These are phyloP conservation scores for Chlorociboria aeruginascens DNA, from an alignment of 495 filamentous ascomycete genomes.

Conservation along the genomic window DNA sequence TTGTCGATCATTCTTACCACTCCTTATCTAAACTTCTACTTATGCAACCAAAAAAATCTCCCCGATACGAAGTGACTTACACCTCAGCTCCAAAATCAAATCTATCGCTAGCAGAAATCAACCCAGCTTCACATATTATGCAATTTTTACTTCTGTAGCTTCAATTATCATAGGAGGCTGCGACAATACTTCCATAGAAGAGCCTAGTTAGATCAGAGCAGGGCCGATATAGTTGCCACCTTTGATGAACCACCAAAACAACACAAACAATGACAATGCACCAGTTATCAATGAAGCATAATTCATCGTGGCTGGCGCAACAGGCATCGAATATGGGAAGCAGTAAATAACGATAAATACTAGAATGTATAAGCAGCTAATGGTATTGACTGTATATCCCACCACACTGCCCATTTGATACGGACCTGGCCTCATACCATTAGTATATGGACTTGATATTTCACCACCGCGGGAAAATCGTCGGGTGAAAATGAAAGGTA, in stretches of 20 bases:
- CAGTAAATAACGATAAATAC: constrained; percentile 55
- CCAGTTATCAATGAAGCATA: constrained; percentile 23
- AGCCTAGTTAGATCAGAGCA: no score
- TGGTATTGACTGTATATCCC: constrained; percentile 41
- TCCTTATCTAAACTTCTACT: no score
- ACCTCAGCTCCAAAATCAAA: no score
- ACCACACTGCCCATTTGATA: constrained; percentile 44
- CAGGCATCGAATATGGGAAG: constrained; percentile 44
- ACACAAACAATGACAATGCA: constrained; percentile 4
- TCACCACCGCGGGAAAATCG: constrained; percentile 20
- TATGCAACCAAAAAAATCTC: no score
- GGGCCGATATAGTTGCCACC: constrained; percentile 12
- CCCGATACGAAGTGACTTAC: no score
- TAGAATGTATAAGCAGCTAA: constrained; percentile 47
- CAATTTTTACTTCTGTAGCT: no score
- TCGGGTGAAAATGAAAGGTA: constrained; percentile 49
- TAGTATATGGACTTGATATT: constrained; percentile 5
- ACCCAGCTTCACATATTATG: no score
- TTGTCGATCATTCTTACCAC: no score
- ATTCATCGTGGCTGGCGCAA: constrained; percentile 41
- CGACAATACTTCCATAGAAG: no score
- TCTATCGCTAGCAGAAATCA: no score
- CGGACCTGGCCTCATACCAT: constrained; percentile 30
- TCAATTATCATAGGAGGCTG: no score
- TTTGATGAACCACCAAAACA: constrained; percentile 11